phyloP scores from a whole-genome alignment of 164 flowering plant genomes.

The Liquidambar formosana region DNA sequence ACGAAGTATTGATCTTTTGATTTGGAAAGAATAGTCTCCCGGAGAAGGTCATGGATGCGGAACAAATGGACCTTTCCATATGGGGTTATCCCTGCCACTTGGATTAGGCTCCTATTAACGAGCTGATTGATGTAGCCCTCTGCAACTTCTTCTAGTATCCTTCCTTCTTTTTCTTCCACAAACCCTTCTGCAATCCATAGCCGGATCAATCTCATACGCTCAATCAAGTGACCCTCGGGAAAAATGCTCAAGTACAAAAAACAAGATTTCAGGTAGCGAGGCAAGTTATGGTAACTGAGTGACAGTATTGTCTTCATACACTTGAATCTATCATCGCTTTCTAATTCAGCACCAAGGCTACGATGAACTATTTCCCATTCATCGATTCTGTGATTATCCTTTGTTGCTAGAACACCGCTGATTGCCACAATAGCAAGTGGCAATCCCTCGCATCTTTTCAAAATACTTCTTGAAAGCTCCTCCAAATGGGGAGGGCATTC shows the following conservation, averaged over 20 bases:
- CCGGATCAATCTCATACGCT: slow-evolving; percentile 10
- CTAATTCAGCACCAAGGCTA: slow-evolving; percentile 8
- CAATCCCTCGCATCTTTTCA: slow-evolving; percentile 15
- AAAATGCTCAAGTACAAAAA: slow-evolving; percentile 11
- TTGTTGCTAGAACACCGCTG: slow-evolving; percentile 9
- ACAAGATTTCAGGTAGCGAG: slow-evolving; percentile 12
- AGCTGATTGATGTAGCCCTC: slow-evolving; percentile 20
- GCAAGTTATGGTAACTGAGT: slow-evolving; percentile 20
- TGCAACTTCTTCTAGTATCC: slow-evolving; percentile 21
- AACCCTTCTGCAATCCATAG: slow-evolving; percentile 23
- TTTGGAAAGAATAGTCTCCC: slow-evolving; percentile 3
- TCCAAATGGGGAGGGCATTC: slow-evolving; percentile 24
- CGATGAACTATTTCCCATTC: slow-evolving; percentile 11
- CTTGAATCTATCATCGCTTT: background rate
- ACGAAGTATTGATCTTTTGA: no score
- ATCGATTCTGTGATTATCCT: background rate
- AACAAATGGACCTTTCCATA: slow-evolving; percentile 3
- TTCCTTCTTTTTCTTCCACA: background rate
- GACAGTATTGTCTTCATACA: background rate
- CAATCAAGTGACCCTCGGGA: slow-evolving; percentile 9
- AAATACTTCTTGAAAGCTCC: background rate
- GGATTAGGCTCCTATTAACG: slow-evolving; percentile 15
- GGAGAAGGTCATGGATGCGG: slow-evolving; percentile 8
- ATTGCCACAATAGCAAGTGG: slow-evolving; percentile 26
- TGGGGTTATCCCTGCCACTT: background rate